Base-by-base conservation (phyloP, 2,329 filamentous ascomycete genomes). In the Aureobasidium mangrovei region DNA sequence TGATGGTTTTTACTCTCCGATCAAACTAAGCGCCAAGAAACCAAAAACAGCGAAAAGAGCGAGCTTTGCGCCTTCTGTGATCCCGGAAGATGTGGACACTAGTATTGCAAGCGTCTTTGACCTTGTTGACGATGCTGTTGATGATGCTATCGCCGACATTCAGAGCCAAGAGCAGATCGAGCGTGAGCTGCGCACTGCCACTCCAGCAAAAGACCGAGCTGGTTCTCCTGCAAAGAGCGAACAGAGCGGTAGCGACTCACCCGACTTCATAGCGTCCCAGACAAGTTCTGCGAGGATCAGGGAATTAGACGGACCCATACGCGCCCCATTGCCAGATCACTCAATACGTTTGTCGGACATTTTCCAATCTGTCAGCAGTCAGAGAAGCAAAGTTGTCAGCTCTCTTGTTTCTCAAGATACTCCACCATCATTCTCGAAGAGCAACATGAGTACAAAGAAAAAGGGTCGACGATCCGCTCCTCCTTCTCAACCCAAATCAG, bases 1-100 rank as follows among this genome's bases (percentile, higher is more conserved):
- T 44, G 65, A 67, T 28, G 70, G 66, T 7, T 68, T 57, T 27
- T 51, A 51, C 38, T 57, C 57, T n/a, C 57, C 57, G 8, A 53
- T 59, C 41, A 51, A 51, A 26, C 18, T 43, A 4, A 48, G 36
- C 41, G 39, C 27, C 7, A 36, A 38, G 18, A 55, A 51, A 27
- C 38, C 39, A 5, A 40, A 18, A 18, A 32, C 10, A 6, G 18
- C 29, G 1, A 55, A 55, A 18, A 33, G 53, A 12, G 31, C 46
- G 9, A 55, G 54, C 28, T 55, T 55, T 12, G 54, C 46, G 10
- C 54, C 54, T 33, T 51, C 53, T n/a, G 28, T 45, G 29, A 46
- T 54, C 27, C 26, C 24, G 4, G 53, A 54, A 8, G 36, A 47
- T 8, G 24, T 8, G 5, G 53, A 47, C 7, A 36, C 39, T 31